These are phyloP conservation scores for Phaeosphaeria sp. DNA, from an alignment of 2,329 filamentous ascomycete species.

Conservation along the genomic window DNA sequence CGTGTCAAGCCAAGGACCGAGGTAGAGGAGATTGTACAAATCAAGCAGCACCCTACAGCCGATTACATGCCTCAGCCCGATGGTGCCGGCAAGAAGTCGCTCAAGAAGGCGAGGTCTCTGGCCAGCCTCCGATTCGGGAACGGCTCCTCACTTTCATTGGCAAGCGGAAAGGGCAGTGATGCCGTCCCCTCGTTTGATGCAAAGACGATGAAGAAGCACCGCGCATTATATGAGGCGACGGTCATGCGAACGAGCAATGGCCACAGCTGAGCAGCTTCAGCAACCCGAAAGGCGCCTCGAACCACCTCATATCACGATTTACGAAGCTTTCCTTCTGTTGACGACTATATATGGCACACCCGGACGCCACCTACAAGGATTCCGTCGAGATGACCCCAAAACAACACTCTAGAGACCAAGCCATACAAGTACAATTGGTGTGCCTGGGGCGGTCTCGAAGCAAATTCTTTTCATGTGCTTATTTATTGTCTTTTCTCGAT, in stretches of 20 bases:
- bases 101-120: conserved; percentile 47
- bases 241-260: conserved; percentile 16
- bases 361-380: conserved; percentile 9
- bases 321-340: conserved; percentile 12
- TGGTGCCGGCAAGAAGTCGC: conserved; percentile 37
- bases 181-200: conserved; percentile 38
- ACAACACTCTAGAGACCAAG: background rate
- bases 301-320: conserved; percentile 2
- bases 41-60: conserved; percentile 30
- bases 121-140: conserved; percentile 40
- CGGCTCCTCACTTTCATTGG: conserved; percentile 37
- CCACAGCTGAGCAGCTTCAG: conserved; percentile 13
- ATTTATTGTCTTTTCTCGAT: conserved; percentile 14
- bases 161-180: conserved; percentile 44
- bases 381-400: background rate
- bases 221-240: conserved; percentile 43
- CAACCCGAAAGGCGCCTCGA: no score
- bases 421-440: background rate
- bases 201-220: conserved; percentile 46
- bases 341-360: background rate
- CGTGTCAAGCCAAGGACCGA: conserved; percentile 59
- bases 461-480: conserved; percentile 2
- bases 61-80: conserved; percentile 25
- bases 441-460: background rate
- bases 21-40: conserved; percentile 55